Evolutionary conservation across 2,329 filamentous ascomycete genomes (phyloP), one percentile per base, ranked within the genome.

Genomic region (Akanthomyces uredinophilus): DNA sequence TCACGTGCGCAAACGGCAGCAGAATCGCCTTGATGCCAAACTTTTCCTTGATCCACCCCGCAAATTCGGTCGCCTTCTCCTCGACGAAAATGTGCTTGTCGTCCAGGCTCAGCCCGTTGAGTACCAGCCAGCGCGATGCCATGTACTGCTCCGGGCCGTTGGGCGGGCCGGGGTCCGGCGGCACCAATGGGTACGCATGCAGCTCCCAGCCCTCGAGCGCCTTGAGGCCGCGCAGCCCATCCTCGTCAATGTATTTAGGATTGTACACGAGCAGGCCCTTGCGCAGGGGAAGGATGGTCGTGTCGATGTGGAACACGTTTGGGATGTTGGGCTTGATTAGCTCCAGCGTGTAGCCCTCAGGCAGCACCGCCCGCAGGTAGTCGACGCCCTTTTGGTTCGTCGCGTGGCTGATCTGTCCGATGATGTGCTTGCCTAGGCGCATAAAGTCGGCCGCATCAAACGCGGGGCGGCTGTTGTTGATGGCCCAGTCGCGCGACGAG

Each of bases 241-340:
- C 59, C 46, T 70, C 69, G 11, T 66, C 65, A 29, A 71, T 67
- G n/a, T 66, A 60, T 20, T 63, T 32, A 0, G 71, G 70, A 50
- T 70, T 64, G 57, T 68, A 73, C 1, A 73, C 63, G 44, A 72
- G 60, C 13, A 72, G 60, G 0, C 70, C 70, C 3, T 67, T 51
- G 10, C 69, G 66, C 5, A 73, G 66, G 5, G 71, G 70, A 1
- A 72, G 65, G 16, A 73, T 68, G 2, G 71, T 71, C 3, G 69
- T 66, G 62, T 73, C 72, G 43, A 74, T 73, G 39, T 73, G 71
- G 70, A 73, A 66, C 70, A 54, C 70, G 16, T 6, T 41, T 13
- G 39, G 5, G 29, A 66, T 62, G 22, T n/a, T 73, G 10, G 67
- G 62, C 3, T 54, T n/a, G 18, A 73, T 60, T 5, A 74, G 60